These are phyloP conservation scores for Ascosphaera apis DNA, from an alignment of 2,329 filamentous ascomycete genomes.

Conservation along the genomic window DNA sequence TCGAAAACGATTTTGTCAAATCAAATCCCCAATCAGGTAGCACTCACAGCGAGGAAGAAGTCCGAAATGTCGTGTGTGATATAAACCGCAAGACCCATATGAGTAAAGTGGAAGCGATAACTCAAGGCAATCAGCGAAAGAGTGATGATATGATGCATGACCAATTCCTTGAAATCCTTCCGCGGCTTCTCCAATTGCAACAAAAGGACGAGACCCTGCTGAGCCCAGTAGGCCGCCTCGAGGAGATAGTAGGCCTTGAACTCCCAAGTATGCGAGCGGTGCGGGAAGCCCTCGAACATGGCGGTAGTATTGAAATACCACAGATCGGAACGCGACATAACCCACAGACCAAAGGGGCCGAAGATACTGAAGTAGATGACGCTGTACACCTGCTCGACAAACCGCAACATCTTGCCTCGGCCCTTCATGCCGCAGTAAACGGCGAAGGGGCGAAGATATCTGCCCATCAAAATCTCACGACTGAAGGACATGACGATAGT, in stretches of 20 bases:
- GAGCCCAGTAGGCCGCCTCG: slow-evolving; percentile 84
- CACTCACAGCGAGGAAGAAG: slow-evolving; percentile 73
- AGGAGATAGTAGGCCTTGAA: slow-evolving; percentile 97
- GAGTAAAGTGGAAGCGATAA: slow-evolving; percentile 92
- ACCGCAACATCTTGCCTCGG: slow-evolving; percentile 60
- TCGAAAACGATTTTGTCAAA: background rate
- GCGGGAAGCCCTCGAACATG: slow-evolving; percentile 80
- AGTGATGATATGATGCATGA: slow-evolving; percentile 78
- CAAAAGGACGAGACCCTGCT: slow-evolving; percentile 73
- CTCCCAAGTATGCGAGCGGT: slow-evolving; percentile 50
- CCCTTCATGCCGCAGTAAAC: slow-evolving; percentile 43
- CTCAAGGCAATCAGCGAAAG: slow-evolving; percentile 61
- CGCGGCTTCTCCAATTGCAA: slow-evolving; percentile 77
- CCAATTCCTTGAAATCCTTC: slow-evolving; percentile 87
- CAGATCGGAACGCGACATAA: slow-evolving; percentile 75
- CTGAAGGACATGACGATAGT: slow-evolving; percentile 77
- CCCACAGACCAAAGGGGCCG: slow-evolving; percentile 63
- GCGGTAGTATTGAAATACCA: slow-evolving; percentile 87
- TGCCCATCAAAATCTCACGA: slow-evolving; percentile 89
- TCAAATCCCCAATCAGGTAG: slow-evolving; percentile 1
- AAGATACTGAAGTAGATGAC: slow-evolving; percentile 72
- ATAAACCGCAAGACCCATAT: slow-evolving; percentile 82
- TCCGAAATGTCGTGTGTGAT: slow-evolving; percentile 87
- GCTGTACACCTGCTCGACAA: slow-evolving; percentile 94
- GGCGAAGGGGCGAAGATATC: slow-evolving; percentile 56